phyloP scores from a whole-genome alignment of 441 rosid genomes.

The Eutrema salsugineum region DNA sequence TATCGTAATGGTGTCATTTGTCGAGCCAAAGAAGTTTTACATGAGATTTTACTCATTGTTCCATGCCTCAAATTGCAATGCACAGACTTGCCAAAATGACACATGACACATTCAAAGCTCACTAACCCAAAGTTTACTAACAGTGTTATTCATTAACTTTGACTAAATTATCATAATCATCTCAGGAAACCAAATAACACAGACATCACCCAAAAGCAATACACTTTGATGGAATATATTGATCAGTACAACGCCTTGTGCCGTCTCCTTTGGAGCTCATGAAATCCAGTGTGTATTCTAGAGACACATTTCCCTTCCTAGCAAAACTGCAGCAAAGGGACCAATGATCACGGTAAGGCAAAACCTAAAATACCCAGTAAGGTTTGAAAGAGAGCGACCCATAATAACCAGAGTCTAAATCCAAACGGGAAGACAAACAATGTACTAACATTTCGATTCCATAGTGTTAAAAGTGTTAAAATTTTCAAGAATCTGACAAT shows the following conservation, averaged over 20 bases:
- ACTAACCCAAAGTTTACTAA: background rate
- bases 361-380: background rate
- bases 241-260: background rate
- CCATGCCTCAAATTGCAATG: background rate
- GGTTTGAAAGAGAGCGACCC: background rate
- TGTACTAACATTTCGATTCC: background rate
- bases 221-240: background rate
- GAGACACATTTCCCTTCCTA: background rate
- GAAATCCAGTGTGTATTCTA: background rate
- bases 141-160: background rate
- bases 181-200: background rate
- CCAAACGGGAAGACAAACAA: background rate
- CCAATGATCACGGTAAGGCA: background rate
- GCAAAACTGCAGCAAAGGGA: slow-evolving; percentile 7
- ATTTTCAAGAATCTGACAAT: background rate
- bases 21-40: background rate
- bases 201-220: background rate
- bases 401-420: background rate
- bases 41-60: background rate
- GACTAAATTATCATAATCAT: background rate
- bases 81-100: background rate
- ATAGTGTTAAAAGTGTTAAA: background rate
- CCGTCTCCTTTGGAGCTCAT: background rate
- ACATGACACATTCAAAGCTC: background rate
- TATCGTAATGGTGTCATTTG: too few species aligned